Base-by-base conservation (phyloP, 768 basidiomycete species). In the Clitopilus passeckerianus region DNA sequence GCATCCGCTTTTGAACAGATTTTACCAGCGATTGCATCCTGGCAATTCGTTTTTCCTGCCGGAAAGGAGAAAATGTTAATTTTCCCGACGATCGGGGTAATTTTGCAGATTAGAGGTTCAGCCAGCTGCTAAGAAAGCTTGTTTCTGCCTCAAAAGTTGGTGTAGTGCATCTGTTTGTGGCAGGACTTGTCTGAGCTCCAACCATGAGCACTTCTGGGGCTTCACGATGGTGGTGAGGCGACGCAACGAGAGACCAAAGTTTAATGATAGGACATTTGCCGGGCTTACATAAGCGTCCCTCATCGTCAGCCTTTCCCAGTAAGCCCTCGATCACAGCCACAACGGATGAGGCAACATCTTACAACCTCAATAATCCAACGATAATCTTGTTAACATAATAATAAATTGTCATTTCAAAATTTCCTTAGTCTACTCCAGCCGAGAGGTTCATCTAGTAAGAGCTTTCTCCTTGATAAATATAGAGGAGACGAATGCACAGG, bases 381-480 rank as follows among this genome's bases (percentile, higher is more conserved):
- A 30, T 4, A 30, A 30, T 30, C 27, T 30, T 2, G 37, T 5
- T 14, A 41, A n/a, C 2, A 41, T 41, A 41, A n/a, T 41, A n/a
- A 41, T 41, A 41, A n/a, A 41, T 41, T 41, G 5, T 41, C n/a
- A 7, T 18, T 53, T 15, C 23, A 24, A 24, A 24, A 8, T 24
- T 22, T 24, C 23, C 22, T 24, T 24, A 22, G 16, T 24, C 22
- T 24, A 24, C 53, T 23, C 16, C 18, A 16, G 16, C 6, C 53
- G 16, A 53, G n/a, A 15, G 2, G n/a, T 15, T 41, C 37, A 41
- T 41, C 37, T 41, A 41, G 16, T 53, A 56, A 79, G 68, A 1
- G 74, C 64, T 65, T 78, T 82, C 65, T 85, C 85, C 57, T 77
- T 81, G 43, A 87, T 82, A 60, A 82, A 86, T 5, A 78, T 55